Conservation (phyloP, 2,329 filamentous ascomycete genomes). For the Ophiocordyceps australis region DNA sequence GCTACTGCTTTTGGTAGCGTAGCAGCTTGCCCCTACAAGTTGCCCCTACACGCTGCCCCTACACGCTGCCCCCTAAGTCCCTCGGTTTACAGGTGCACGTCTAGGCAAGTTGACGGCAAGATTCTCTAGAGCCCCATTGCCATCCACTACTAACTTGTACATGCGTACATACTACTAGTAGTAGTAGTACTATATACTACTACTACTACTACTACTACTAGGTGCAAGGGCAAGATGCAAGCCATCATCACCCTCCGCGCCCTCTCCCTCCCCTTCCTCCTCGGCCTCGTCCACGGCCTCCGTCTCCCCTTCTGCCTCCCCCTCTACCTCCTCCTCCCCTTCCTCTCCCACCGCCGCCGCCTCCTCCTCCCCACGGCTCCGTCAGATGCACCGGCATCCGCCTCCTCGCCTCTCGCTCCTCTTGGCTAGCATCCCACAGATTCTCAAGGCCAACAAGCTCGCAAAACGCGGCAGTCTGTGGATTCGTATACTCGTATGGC, state of each 20-base stretch:
- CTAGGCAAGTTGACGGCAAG: too few relatives aligned
- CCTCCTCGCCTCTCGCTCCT: constrained; percentile 47
- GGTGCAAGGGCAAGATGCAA: too few relatives aligned
- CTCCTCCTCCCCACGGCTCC: constrained; percentile 11
- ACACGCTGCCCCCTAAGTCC: too few relatives aligned
- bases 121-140: too few relatives aligned
- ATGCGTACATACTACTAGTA: too few relatives aligned
- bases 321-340: constrained; percentile 16
- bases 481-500: constrained; percentile 70
- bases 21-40: too few relatives aligned
- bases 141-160: too few relatives aligned
- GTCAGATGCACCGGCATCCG: constrained; percentile 32
- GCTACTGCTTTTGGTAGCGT: too few relatives aligned
- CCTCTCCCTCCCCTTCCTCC: constrained; percentile 1
- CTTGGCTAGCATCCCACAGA: constrained; percentile 51
- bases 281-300: constrained; percentile 7
- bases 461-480: constrained; percentile 73
- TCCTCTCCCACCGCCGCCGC: constrained; percentile 17
- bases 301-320: constrained; percentile 13
- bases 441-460: constrained; percentile 60
- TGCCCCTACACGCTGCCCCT: too few relatives aligned
- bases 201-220: too few relatives aligned
- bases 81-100: too few relatives aligned
- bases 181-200: too few relatives aligned
- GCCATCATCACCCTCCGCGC: not conserved